A percentile compares a stretch with the other conserved stretches of the same genome.
Conservation (phyloP, 2,329 filamentous ascomycete species). For the Calonectria naviculata region DNA sequence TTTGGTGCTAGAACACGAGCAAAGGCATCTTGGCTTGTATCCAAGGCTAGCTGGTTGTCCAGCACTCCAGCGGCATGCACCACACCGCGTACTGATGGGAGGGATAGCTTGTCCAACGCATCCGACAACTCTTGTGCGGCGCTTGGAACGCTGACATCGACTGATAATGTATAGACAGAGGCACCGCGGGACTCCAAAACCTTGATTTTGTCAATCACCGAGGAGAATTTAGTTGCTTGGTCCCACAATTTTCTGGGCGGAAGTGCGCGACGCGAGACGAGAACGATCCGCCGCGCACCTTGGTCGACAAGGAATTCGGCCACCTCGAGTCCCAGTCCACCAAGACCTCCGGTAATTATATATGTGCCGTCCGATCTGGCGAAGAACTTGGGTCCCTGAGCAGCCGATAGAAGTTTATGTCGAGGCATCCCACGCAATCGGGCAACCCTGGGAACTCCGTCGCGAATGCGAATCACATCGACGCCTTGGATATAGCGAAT, state of each 20-base stretch:
- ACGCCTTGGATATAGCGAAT: neutral
- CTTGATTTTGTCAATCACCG: neutral
- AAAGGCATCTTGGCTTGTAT: neutral
- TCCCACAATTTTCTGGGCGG: neutral
- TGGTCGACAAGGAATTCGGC: neutral
- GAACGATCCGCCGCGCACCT: neutral
- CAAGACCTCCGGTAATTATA: slow-evolving; percentile 66
- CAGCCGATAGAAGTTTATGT: neutral
- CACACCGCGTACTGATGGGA: neutral
- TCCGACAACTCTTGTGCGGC: neutral
- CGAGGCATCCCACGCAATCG: neutral
- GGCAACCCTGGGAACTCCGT: neutral
- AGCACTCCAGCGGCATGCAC: neutral
- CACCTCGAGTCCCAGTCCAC: slow-evolving; percentile 27
- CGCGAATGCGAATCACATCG: neutral
- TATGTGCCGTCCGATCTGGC: slow-evolving; percentile 67
- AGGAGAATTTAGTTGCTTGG: neutral
- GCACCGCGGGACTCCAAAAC: neutral
- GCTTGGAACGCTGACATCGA: neutral
- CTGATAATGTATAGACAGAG: neutral
- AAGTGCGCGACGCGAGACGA: neutral
- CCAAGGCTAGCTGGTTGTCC: neutral
- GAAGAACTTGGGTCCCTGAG: neutral
- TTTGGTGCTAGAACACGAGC: neutral
- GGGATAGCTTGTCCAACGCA: neutral